Percentiles rank a stretch among this genome's conserved stretches.
Evolutionary conservation across 2,329 filamentous ascomycete species (phyloP).

Genomic region (Pseudocercospora musae): DNA sequence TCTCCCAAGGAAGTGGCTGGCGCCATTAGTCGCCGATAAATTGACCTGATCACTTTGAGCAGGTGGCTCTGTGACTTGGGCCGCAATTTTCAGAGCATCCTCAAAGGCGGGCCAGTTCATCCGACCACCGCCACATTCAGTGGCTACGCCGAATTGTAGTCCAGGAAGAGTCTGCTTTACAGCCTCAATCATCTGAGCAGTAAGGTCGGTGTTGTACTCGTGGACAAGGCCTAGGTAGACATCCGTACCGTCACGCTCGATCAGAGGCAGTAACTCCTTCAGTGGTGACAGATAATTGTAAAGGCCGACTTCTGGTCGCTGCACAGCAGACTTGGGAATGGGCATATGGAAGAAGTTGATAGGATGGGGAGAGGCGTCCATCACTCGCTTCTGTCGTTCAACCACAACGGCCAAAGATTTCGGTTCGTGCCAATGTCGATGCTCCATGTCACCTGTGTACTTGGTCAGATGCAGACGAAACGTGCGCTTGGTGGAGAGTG

Average conservation of each 20-base stretch:
- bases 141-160: slow-evolving; percentile 40
- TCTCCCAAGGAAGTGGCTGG: background rate
- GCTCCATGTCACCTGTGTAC: slow-evolving; percentile 37
- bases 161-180: slow-evolving; percentile 33
- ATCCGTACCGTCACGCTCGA: slow-evolving; percentile 36
- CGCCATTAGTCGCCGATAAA: background rate
- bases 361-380: slow-evolving; percentile 27
- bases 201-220: slow-evolving; percentile 39
- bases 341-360: slow-evolving; percentile 47
- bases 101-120: slow-evolving; percentile 33
- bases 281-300: slow-evolving; percentile 41
- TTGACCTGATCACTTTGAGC: background rate
- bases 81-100: slow-evolving; percentile 24
- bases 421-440: slow-evolving; percentile 47
- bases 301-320: slow-evolving; percentile 21
- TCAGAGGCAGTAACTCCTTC: slow-evolving; percentile 26
- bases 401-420: slow-evolving; percentile 35
- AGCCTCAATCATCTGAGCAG: slow-evolving; percentile 37
- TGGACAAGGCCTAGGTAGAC: slow-evolving; percentile 45
- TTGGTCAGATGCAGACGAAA: background rate
- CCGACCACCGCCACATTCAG: slow-evolving; percentile 44
- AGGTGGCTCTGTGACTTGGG: slow-evolving; percentile 18
- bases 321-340: slow-evolving; percentile 39
- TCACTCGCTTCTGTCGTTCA: slow-evolving; percentile 38
- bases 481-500: background rate